These are phyloP conservation scores for Xerocomus spinulosus DNA, from an alignment of 768 basidiomycete species.

Conservation along the genomic window DNA sequence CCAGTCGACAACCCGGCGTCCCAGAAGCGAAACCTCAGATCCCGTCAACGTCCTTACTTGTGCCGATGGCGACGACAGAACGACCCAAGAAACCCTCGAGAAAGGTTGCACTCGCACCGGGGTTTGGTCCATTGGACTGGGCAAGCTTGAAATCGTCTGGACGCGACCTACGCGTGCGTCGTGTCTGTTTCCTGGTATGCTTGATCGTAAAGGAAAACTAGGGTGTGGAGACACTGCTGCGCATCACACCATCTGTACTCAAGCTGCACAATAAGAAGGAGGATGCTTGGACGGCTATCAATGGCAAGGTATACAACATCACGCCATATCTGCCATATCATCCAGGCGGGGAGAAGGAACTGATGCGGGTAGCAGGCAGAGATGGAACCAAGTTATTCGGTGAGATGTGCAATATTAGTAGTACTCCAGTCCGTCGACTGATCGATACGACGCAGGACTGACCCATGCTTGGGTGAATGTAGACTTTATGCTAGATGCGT, in stretches of 20 bases:
- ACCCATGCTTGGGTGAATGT: conserved; percentile 97
- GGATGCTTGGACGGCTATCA: conserved; percentile 90
- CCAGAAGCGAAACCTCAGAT: conserved; percentile 16
- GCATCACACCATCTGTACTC: conserved; percentile 72
- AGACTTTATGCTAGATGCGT: conserved; percentile 94
- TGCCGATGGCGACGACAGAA: background rate
- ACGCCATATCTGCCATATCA: background rate
- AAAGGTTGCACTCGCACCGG: conserved; percentile 67
- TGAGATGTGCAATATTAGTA: conserved; percentile 35
- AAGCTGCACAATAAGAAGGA: conserved; percentile 76
- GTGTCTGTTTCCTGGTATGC: background rate
- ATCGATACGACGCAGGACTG: conserved; percentile 44
- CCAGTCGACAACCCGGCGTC: conserved; percentile 32
- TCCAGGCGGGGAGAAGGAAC: conserved; percentile 46
- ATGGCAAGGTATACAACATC: conserved; percentile 1
- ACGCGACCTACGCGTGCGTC: conserved; percentile 65
- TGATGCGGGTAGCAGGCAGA: conserved; percentile 92
- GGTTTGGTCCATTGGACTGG: conserved; percentile 93
- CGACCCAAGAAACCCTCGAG: conserved; percentile 4
- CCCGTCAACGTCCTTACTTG: conserved; percentile 4
- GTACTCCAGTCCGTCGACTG: conserved; percentile 1
- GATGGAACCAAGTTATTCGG: conserved; percentile 95
- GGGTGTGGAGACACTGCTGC: conserved; percentile 66
- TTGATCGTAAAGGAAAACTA: conserved; percentile 23
- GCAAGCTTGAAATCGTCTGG: conserved; percentile 82